phyloP scores from a whole-genome alignment of 768 basidiomycete genomes.

The Boletus sensibilis region DNA sequence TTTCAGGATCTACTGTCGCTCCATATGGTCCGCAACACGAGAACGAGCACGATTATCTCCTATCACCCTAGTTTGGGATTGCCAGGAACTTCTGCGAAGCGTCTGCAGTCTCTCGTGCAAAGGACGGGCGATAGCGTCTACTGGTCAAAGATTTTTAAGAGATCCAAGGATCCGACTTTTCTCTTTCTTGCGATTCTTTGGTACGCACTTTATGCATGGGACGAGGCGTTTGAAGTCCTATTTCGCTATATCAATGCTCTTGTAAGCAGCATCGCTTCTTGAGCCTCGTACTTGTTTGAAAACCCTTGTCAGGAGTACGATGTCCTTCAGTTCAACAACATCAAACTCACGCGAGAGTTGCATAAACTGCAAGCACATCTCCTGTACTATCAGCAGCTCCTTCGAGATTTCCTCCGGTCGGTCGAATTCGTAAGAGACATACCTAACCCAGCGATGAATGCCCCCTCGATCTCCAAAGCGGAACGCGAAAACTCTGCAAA shows the following conservation, averaged over 20 bases:
- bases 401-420: constrained; percentile 53
- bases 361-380: constrained; percentile 56
- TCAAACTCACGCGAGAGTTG: constrained; percentile 51
- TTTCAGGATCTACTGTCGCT: constrained; percentile 37
- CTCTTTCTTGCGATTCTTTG: constrained; percentile 45
- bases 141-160: constrained; percentile 33
- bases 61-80: constrained; percentile 24
- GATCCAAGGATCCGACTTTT: constrained; percentile 34
- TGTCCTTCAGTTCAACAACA: constrained; percentile 41
- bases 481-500: constrained; percentile 30
- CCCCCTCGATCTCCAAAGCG: constrained; percentile 8
- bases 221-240: constrained; percentile 52
- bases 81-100: constrained; percentile 25
- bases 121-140: constrained; percentile 35
- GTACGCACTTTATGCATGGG: constrained; percentile 63
- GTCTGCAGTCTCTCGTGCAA: constrained; percentile 27
- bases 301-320: constrained; percentile 40
- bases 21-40: constrained; percentile 38
- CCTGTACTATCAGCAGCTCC: constrained; percentile 51
- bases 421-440: constrained; percentile 49
- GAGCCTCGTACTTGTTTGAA: background rate
- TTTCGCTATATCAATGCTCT: constrained; percentile 50
- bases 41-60: constrained; percentile 37
- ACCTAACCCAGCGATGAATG: constrained; percentile 49
- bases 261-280: constrained; percentile 28